Percentiles rank a stretch among this genome's conserved stretches.
Evolutionary conservation across 2,329 filamentous ascomycete species (phyloP).

Genomic region (Ophiobolus disseminans): DNA sequence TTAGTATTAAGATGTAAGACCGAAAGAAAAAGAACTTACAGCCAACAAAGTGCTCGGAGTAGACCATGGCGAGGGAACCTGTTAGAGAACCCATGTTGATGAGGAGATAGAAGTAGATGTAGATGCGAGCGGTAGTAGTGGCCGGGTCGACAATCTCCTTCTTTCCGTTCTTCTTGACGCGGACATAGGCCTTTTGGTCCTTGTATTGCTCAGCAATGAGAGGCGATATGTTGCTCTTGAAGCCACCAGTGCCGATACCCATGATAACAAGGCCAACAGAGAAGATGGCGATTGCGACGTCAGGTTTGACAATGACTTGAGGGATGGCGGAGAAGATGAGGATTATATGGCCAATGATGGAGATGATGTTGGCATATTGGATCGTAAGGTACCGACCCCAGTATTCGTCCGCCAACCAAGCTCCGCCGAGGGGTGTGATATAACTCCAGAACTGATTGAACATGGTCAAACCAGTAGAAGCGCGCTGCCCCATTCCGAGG

Average conservation of each 20-base stretch:
- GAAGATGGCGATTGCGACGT: slow-evolving; percentile 61
- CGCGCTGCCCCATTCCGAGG: slow-evolving; percentile 63
- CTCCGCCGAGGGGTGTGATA: slow-evolving; percentile 65
- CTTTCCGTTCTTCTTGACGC: slow-evolving; percentile 47
- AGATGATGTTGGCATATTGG: slow-evolving; percentile 62
- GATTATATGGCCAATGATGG: slow-evolving; percentile 64
- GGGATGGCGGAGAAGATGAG: slow-evolving; percentile 65
- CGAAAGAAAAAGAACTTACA: slow-evolving; percentile 76
- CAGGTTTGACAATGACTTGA: slow-evolving; percentile 55
- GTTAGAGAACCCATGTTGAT: slow-evolving; percentile 50
- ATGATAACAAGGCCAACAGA: slow-evolving; percentile 67
- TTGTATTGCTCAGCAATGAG: slow-evolving; percentile 66
- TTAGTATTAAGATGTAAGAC: background rate
- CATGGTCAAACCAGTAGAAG: slow-evolving; percentile 59
- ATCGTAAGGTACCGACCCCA: slow-evolving; percentile 68
- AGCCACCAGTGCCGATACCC: slow-evolving; percentile 71
- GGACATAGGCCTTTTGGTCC: slow-evolving; percentile 37
- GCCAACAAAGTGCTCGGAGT: slow-evolving; percentile 60
- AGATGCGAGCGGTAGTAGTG: slow-evolving; percentile 71
- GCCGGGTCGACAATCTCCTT: slow-evolving; percentile 71
- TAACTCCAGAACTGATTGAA: slow-evolving; percentile 65
- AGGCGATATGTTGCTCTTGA: slow-evolving; percentile 70
- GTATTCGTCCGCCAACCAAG: slow-evolving; percentile 66
- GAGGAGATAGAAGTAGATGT: slow-evolving; percentile 44
- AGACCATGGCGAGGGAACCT: slow-evolving; percentile 48